Evolutionary conservation across 805 yeast genomes (phyloP).

Genomic region (Ogataea chonburiensis): DNA sequence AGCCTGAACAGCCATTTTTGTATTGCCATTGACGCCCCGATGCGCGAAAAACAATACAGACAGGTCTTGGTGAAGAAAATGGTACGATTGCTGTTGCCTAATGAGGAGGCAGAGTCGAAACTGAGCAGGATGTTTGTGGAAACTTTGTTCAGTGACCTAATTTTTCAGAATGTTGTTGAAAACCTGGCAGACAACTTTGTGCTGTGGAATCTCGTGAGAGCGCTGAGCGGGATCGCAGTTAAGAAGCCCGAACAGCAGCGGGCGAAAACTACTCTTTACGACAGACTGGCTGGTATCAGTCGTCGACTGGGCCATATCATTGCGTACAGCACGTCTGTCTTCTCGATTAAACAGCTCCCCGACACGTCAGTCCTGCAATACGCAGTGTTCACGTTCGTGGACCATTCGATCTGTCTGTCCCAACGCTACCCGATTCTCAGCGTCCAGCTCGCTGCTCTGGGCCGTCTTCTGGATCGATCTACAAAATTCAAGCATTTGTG

Average conservation of each 20-base stretch:
- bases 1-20: constrained; percentile 25
- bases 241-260: background rate
- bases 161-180: constrained; percentile 40
- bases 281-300: constrained; percentile 12
- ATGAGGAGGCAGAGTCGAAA: constrained; percentile 39
- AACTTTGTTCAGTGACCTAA: constrained; percentile 42
- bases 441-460: constrained; percentile 11
- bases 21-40: constrained; percentile 15
- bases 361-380: constrained; percentile 17
- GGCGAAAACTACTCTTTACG: constrained; percentile 10
- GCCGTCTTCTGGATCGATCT: constrained; percentile 14
- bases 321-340: constrained; percentile 32
- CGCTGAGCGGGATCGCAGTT: constrained; percentile 14
- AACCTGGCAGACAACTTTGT: constrained; percentile 52
- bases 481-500: constrained; percentile 24
- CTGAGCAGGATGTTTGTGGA: constrained; percentile 39
- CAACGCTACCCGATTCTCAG: constrained; percentile 20
- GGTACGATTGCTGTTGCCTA: constrained; percentile 38
- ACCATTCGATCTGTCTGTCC: constrained; percentile 17
- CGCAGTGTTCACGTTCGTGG: constrained; percentile 25
- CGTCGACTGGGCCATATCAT: constrained; percentile 26
- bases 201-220: constrained; percentile 43
- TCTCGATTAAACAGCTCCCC: constrained; percentile 16
- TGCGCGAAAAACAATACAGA: constrained; percentile 35
- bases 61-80: constrained; percentile 37